These are phyloP conservation scores for Neopestalotiopsis sp. DNA, from an alignment of 2,329 filamentous ascomycete species.

Conservation along the genomic window DNA sequence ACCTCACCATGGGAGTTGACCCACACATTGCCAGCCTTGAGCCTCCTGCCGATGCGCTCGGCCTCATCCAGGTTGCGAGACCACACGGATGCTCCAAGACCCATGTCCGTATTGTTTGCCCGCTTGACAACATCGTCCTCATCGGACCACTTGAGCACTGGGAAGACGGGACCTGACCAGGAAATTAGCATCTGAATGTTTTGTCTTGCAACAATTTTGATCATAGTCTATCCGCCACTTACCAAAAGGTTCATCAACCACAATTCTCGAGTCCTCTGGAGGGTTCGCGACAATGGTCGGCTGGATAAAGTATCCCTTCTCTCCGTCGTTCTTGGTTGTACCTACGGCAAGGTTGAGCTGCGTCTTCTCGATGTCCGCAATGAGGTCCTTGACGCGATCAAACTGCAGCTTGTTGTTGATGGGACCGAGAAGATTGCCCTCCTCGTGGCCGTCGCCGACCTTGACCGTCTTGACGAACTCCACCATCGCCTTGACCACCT, in stretches of 20 bases:
- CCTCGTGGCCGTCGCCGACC: constrained; percentile 37
- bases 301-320: constrained; percentile 60
- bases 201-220: not conserved
- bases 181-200: not conserved
- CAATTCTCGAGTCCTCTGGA: constrained; percentile 58
- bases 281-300: constrained; percentile 65
- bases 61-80: constrained; percentile 51
- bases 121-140: constrained; percentile 49
- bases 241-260: constrained; percentile 66
- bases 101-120: constrained; percentile 53
- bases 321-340: constrained; percentile 43
- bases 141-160: constrained; percentile 45
- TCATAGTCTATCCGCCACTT: constrained; percentile 22
- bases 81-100: constrained; percentile 59
- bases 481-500: constrained; percentile 50
- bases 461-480: constrained; percentile 50
- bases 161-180: constrained; percentile 41
- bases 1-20: constrained; percentile 52
- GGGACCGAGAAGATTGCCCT: constrained; percentile 55
- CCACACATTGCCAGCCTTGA: constrained; percentile 59
- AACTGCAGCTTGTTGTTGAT: constrained; percentile 71
- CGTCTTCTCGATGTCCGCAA: constrained; percentile 59
- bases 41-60: constrained; percentile 46
- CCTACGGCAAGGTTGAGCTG: constrained; percentile 57
- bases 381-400: constrained; percentile 60